These are phyloP conservation scores for Mortierella sp. DNA, from an alignment of 371 early-diverging fungal genomes.

Conservation along the genomic window DNA sequence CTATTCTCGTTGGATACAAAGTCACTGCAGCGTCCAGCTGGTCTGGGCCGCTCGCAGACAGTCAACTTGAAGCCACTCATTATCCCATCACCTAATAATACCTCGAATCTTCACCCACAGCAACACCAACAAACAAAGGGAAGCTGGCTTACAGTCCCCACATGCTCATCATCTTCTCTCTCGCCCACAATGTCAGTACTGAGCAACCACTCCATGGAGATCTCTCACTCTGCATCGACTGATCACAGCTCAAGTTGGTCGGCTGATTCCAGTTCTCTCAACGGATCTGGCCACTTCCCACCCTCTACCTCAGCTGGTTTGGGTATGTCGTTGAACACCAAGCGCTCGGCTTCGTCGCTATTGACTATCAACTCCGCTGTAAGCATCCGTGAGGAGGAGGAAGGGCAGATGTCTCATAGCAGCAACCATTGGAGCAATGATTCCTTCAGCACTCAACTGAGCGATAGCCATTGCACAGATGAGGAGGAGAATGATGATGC, in stretches of 20 bases:
- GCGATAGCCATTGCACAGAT: background rate
- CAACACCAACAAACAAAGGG: slow-evolving; percentile 21
- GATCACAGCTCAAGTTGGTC: slow-evolving; percentile 35
- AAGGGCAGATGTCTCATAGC: slow-evolving; percentile 4
- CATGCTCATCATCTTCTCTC: slow-evolving; percentile 14
- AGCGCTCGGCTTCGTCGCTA: slow-evolving; percentile 31
- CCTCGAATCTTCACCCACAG: slow-evolving; percentile 10
- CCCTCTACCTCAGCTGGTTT: background rate
- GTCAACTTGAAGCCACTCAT: slow-evolving; percentile 24
- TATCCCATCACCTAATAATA: slow-evolving; percentile 17
- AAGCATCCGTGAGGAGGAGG: slow-evolving; percentile 27
- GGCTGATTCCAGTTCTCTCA: slow-evolving; percentile 24
- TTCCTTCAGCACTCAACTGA: background rate
- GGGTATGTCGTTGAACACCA: slow-evolving; percentile 23
- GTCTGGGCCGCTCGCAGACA: slow-evolving; percentile 32
- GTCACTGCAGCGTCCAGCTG: slow-evolving; percentile 40
- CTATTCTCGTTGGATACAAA: slow-evolving; percentile 50
- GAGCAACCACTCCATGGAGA: slow-evolving; percentile 40
- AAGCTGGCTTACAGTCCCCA: slow-evolving; percentile 37
- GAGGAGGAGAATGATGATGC: slow-evolving; percentile 47
- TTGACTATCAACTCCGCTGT: slow-evolving; percentile 15
- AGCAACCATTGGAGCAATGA: slow-evolving; percentile 5
- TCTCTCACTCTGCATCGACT: slow-evolving; percentile 41
- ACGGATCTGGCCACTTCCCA: slow-evolving; percentile 31
- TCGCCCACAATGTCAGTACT: slow-evolving; percentile 35